These are phyloP conservation scores for Kwoniella sp. DNA, from an alignment of 768 basidiomycete genomes.

Conservation along the genomic window DNA sequence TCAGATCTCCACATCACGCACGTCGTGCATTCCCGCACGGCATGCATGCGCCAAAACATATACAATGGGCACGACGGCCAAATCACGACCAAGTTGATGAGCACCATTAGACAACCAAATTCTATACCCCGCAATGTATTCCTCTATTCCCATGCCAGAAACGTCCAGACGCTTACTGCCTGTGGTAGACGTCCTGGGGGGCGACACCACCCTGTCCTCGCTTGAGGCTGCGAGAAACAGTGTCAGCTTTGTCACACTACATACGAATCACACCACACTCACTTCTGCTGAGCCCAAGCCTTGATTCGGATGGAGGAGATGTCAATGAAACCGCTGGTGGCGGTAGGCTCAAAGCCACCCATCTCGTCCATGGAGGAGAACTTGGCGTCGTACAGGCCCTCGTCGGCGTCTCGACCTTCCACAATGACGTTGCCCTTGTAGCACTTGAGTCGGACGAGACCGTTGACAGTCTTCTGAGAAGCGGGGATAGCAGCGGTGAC, in stretches of 20 bases:
- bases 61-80: neutral
- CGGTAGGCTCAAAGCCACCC: constrained; percentile 94
- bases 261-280: neutral
- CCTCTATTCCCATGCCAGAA: neutral
- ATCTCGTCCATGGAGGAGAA: constrained; percentile 98
- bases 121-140: neutral
- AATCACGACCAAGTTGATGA: neutral
- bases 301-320: constrained; percentile 98
- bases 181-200: constrained; percentile 69
- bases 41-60: too few relatives aligned
- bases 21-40: too few relatives aligned
- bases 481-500: constrained; percentile 83
- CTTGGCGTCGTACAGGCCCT: constrained; percentile 92
- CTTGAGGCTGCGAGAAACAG: constrained; percentile 53
- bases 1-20: too few relatives aligned
- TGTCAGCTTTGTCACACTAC: constrained; percentile 62
- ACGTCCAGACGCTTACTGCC: constrained; percentile 18
- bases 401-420: constrained; percentile 78
- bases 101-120: neutral
- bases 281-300: constrained; percentile 60
- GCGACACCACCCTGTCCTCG: constrained; percentile 76
- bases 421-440: constrained; percentile 96
- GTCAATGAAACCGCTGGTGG: constrained; percentile 92
- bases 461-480: constrained; percentile 94
- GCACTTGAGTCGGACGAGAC: constrained; percentile 78